These are phyloP conservation scores for Exophiala bonariae DNA, from an alignment of 2,329 filamentous ascomycete species.

Conservation along the genomic window DNA sequence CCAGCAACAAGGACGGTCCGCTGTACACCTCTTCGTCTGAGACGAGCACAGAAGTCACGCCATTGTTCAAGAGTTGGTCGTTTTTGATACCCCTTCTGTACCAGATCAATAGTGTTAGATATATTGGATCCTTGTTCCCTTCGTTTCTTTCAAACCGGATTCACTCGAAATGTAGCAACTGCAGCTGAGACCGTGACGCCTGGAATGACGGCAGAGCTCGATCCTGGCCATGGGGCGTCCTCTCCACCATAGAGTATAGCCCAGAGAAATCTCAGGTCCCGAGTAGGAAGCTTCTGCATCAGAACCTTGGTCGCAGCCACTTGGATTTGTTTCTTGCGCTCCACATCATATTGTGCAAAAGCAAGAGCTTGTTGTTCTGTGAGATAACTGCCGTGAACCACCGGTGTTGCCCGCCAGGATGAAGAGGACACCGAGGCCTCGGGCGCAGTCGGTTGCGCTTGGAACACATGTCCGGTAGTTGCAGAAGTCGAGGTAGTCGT, in stretches of 20 bases:
- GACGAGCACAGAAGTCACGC: no score
- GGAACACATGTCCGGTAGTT: neutral
- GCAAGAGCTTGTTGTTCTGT: slow-evolving; percentile 12
- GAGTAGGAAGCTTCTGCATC: slow-evolving; percentile 22
- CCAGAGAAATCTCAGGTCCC: slow-evolving; percentile 23
- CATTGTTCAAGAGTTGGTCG: neutral
- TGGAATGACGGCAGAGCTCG: slow-evolving; percentile 15
- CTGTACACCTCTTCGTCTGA: neutral
- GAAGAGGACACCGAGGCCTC: neutral
- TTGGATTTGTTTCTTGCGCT: slow-evolving; percentile 20
- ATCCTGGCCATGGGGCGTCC: slow-evolving; percentile 19
- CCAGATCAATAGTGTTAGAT: neutral
- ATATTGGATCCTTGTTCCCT: neutral
- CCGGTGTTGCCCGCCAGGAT: slow-evolving; percentile 8
- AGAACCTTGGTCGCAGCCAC: slow-evolving; percentile 18
- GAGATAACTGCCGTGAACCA: slow-evolving; percentile 18
- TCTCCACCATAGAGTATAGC: slow-evolving; percentile 23
- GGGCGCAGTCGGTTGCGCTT: neutral
- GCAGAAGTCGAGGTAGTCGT: neutral
- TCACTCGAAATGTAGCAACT: neutral
- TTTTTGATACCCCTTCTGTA: slow-evolving; percentile 3
- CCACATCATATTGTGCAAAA: slow-evolving; percentile 13
- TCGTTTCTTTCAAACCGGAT: neutral
- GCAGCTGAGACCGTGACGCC: slow-evolving; percentile 8
- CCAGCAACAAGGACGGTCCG: neutral